phyloP scores from a whole-genome alignment of 257 asterid genomes.

The Capsicum pubescens region DNA sequence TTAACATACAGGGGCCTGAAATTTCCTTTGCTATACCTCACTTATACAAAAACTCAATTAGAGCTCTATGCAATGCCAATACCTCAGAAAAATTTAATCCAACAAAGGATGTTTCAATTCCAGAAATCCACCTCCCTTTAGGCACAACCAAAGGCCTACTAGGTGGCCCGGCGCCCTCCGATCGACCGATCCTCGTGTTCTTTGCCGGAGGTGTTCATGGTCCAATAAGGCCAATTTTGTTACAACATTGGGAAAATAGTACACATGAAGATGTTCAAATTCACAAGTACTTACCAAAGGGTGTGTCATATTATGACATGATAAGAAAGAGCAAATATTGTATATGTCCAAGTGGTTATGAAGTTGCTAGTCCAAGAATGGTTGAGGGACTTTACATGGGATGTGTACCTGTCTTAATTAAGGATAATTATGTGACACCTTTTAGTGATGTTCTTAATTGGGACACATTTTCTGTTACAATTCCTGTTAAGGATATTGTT shows the following conservation, averaged over 20 bases:
- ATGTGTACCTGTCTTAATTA: constrained; percentile 79
- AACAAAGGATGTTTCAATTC: constrained; percentile 63
- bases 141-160: constrained; percentile 48
- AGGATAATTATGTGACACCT: constrained; percentile 70
- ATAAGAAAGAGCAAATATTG: constrained; percentile 71
- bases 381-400: constrained; percentile 85
- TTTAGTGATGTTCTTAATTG: constrained; percentile 79
- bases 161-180: constrained; percentile 64
- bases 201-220: constrained; percentile 88
- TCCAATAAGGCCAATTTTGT: constrained; percentile 77
- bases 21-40: constrained; percentile 57
- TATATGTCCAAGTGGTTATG: constrained; percentile 89
- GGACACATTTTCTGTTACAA: constrained; percentile 64
- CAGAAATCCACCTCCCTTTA: constrained; percentile 59
- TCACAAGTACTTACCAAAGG: constrained; percentile 62
- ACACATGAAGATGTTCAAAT: constrained; percentile 64
- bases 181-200: constrained; percentile 54
- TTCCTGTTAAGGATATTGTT: constrained; percentile 65
- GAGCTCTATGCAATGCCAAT: constrained; percentile 75
- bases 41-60: constrained; percentile 54
- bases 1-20: constrained; percentile 58
- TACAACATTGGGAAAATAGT: constrained; percentile 73
- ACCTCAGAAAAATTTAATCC: constrained; percentile 62
- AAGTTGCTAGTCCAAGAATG: constrained; percentile 90
- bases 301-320: constrained; percentile 71